Evolutionary conservation across 345 rosid species (phyloP), one percentile per base, ranked within the genome.

Genomic region (Capsella bursapastoris): DNA sequence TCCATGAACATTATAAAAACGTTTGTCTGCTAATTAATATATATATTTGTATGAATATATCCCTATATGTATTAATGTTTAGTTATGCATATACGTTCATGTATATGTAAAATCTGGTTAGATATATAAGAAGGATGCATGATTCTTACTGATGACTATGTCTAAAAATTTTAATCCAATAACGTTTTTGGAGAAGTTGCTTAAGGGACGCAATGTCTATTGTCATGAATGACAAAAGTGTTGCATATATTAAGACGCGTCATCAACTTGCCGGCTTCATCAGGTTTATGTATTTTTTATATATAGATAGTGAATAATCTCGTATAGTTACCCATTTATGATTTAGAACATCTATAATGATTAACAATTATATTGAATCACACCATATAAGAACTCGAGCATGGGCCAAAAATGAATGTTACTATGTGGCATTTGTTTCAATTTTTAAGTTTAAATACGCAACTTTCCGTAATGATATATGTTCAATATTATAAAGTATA

Each of bases 211-310:
- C 71, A 76, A 70, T 56, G 37, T 47, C 47, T 10, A 6, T 64
- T 47, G 61, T 63, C 57, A 70, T 22, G 25, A 22, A 70, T 48
- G 61, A 57, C 40, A 64, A 56, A 22, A 13, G 37, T 76, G 80
- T 76, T 63, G 70, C 71, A 40, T 56, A 47, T 28, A 35, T 48
- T 8, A 47, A 44, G 59, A 69, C 59, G 63, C 66, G 75, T 76
- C 50, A 64, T 70, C 32, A 55, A 48, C 53, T 29, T 64, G 71
- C 71, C 80, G 59, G 38, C 80, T 48, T 27, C 60, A 55, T 70
- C 25, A 22, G 2, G 50, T 57, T 48, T 45, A 45, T 47, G 2
- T 47, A 2, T 45, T 14, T 37, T 37, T 2, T 45, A 45, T 38
- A 38, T 9, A 9, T 38, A 55, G 58, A 22, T 22, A 22, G 25